These are phyloP conservation scores for Betula pendula DNA, from an alignment of 306 rosid genomes.

Conservation along the genomic window DNA sequence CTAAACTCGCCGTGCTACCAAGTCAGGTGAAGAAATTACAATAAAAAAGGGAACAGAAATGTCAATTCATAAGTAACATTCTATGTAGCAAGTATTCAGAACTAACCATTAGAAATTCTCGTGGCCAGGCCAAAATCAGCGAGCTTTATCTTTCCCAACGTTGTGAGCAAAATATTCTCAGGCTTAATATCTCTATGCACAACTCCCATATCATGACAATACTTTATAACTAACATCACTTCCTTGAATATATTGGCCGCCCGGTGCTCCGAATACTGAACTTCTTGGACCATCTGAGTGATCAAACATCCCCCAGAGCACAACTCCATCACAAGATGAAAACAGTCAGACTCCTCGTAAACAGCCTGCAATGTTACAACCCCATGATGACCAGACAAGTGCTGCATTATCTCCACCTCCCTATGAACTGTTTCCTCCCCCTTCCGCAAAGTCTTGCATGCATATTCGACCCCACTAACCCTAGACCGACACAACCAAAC, in stretches of 20 bases:
- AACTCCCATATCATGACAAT: constrained; percentile 99
- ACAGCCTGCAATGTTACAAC: constrained; percentile 94
- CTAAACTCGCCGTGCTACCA: not conserved
- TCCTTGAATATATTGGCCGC: constrained; percentile 86
- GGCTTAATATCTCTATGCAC: constrained; percentile 97
- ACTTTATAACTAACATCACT: constrained; percentile 91
- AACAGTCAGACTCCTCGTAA: constrained; percentile 81
- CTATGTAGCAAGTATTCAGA: constrained; percentile 10
- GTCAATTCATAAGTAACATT: not conserved
- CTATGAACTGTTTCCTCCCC: constrained; percentile 97
- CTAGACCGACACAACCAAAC: constrained; percentile 72
- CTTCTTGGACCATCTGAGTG: constrained; percentile 73
- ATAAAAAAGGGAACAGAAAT: not conserved
- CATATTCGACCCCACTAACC: constrained; percentile 74
- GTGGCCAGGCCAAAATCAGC: constrained; percentile 98
- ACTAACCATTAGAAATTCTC: constrained; percentile 82
- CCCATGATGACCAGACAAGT: constrained; percentile 93
- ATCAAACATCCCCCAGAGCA: constrained; percentile 90
- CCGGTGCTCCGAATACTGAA: constrained; percentile 74
- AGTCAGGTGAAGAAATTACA: constrained; percentile 17
- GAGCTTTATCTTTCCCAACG: constrained; percentile 85
- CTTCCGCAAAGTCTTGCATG: constrained; percentile 85
- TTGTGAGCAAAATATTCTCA: constrained; percentile 86
- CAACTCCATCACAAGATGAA: constrained; percentile 96
- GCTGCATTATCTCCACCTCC: constrained; percentile 99